Conservation (phyloP, 2,329 filamentous ascomycete genomes). For the Blumeriella jaapii region DNA sequence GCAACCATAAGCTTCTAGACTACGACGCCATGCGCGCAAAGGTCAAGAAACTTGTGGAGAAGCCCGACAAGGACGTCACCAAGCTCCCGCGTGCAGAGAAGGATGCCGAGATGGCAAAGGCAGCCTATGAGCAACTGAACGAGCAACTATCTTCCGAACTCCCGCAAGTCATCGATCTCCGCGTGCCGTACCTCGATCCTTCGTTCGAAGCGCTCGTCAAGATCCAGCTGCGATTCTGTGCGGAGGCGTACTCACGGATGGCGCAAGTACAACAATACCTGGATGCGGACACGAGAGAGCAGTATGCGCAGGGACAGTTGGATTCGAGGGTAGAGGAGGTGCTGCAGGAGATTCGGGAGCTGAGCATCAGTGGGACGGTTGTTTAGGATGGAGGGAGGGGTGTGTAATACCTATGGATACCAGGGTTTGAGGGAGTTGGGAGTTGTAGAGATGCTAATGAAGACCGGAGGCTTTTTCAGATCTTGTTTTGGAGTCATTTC, state of each 20-base stretch:
- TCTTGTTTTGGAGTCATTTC: no score
- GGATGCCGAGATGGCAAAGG: slow-evolving; percentile 88
- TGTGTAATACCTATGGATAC: slow-evolving; percentile 7
- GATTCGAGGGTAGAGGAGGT: slow-evolving; percentile 91
- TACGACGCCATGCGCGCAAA: slow-evolving; percentile 93
- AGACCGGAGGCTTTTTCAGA: no score
- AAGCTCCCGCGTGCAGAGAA: slow-evolving; percentile 94
- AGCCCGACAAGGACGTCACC: slow-evolving; percentile 95
- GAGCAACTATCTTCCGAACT: slow-evolving; percentile 89
- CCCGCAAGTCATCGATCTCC: slow-evolving; percentile 89
- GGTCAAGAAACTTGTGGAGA: slow-evolving; percentile 94
- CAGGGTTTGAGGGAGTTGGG: slow-evolving; percentile 15
- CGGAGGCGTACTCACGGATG: slow-evolving; percentile 95
- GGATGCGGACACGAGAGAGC: slow-evolving; percentile 86
- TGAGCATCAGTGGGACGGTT: slow-evolving; percentile 76
- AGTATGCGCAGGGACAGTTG: slow-evolving; percentile 88
- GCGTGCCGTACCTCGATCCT: slow-evolving; percentile 93
- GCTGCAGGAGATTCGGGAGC: slow-evolving; percentile 87
- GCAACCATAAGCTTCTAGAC: slow-evolving; percentile 94
- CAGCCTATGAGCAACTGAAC: slow-evolving; percentile 91
- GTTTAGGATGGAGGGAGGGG: slow-evolving; percentile 31
- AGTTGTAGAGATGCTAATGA: slow-evolving; percentile 13
- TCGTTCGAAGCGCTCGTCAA: slow-evolving; percentile 97
- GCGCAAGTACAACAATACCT: slow-evolving; percentile 98
- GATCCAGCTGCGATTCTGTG: slow-evolving; percentile 95